These are phyloP conservation scores for Coccomyxa sp. DNA, from an alignment of 139 green algal genomes.

Conservation along the genomic window DNA sequence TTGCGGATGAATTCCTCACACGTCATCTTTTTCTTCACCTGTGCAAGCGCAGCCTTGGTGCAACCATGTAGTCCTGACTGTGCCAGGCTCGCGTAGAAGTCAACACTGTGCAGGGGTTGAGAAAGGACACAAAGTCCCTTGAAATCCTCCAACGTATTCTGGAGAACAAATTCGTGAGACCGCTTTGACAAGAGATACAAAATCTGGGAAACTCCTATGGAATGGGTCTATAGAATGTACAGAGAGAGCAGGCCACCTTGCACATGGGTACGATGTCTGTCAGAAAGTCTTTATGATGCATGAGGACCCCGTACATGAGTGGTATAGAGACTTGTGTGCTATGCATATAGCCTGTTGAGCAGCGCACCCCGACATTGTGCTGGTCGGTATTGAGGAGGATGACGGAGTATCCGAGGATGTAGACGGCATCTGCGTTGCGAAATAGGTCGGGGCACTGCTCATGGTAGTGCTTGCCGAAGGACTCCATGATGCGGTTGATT, in stretches of 20 bases:
- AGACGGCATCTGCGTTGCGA: constrained; percentile 61
- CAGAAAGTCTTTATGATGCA: too few species aligned
- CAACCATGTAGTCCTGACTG: too few species aligned
- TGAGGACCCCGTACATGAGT: too few species aligned
- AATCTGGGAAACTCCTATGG: too few species aligned
- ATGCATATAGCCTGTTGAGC: neutral
- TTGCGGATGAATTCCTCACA: constrained; percentile 79
- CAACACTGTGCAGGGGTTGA: neutral
- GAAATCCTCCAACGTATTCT: too few species aligned
- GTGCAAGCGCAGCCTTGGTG: neutral
- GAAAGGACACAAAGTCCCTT: too few species aligned
- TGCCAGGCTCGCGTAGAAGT: neutral
- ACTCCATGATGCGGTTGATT: constrained; percentile 75
- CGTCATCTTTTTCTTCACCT: constrained; percentile 87
- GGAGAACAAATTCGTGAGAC: too few species aligned
- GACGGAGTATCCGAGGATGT: constrained; percentile 76
- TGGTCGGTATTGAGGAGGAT: constrained; percentile 89
- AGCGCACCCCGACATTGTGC: constrained; percentile 67
- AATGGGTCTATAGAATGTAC: too few species aligned
- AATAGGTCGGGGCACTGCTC: constrained; percentile 42
- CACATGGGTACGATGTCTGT: too few species aligned
- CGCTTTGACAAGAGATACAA: too few species aligned
- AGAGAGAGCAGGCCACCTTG: too few species aligned
- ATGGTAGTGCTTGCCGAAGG: constrained; percentile 47
- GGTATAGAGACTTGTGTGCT: too few species aligned